Conservation (phyloP, 345 rosid species). For the Heritiera fomes region DNA sequence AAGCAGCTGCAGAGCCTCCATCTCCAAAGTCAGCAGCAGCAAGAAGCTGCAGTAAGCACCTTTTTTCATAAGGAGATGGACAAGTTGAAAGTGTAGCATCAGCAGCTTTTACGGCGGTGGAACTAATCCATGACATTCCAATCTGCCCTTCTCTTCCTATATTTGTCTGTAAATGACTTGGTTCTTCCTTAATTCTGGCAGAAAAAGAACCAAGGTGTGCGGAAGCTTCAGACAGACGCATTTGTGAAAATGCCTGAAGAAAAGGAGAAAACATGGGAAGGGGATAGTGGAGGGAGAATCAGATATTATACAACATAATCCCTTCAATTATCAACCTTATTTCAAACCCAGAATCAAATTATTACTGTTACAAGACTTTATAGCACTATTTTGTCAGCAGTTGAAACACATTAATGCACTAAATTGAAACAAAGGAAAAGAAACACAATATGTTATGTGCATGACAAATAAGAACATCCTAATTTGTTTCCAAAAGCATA, state of each 20-base stretch:
- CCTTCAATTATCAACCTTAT: neutral
- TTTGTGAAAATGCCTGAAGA: constrained; percentile 90
- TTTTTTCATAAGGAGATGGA: constrained; percentile 95
- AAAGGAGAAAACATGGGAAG: constrained; percentile 17
- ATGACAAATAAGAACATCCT: neutral
- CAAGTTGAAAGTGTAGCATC: constrained; percentile 84
- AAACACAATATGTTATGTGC: neutral
- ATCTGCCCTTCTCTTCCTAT: constrained; percentile 60
- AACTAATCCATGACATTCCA: constrained; percentile 79
- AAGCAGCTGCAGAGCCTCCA: constrained; percentile 79
- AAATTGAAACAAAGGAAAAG: neutral
- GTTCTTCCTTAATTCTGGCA: constrained; percentile 84
- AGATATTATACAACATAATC: constrained; percentile 11
- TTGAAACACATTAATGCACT: constrained; percentile 2
- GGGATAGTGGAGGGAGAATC: constrained; percentile 7
- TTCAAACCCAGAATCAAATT: neutral
- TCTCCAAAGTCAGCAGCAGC: constrained; percentile 93
- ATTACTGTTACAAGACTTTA: neutral
- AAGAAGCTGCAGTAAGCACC: constrained; percentile 91
- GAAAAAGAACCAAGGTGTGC: constrained; percentile 97
- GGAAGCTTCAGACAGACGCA: constrained; percentile 96
- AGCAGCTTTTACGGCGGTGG: constrained; percentile 90
- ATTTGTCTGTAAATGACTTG: constrained; percentile 50
- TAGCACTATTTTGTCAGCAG: neutral
- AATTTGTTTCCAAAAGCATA: constrained; percentile 5